Percentiles rank a stretch among this genome's conserved stretches.
Evolutionary conservation across 2,329 filamentous ascomycete species (phyloP).

Genomic region (Fusarium piperis): DNA sequence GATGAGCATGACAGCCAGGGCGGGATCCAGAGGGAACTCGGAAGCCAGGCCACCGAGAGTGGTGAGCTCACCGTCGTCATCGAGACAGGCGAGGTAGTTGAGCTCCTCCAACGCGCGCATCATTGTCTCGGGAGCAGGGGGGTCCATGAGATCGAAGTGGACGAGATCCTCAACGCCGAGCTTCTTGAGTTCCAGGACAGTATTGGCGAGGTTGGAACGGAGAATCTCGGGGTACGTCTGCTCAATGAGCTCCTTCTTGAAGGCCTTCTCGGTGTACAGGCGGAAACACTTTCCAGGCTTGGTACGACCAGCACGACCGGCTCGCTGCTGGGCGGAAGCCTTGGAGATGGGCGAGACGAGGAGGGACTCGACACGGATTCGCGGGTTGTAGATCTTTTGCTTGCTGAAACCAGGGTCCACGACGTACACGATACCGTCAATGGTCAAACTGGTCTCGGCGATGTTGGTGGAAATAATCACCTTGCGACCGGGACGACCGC

Average conservation of each 20-base stretch:
- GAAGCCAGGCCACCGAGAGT: slow-evolving; percentile 86
- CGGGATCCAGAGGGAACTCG: slow-evolving; percentile 93
- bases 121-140: slow-evolving; percentile 95
- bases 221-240: slow-evolving; percentile 97
- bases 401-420: slow-evolving; percentile 99
- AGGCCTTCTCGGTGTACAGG: slow-evolving; percentile 92
- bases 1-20: slow-evolving; percentile 97
- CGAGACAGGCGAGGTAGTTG: slow-evolving; percentile 95
- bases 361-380: slow-evolving; percentile 94
- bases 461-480: slow-evolving; percentile 97
- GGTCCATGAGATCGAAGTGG: slow-evolving; percentile 99
- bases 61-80: slow-evolving; percentile 95
- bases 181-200: slow-evolving; percentile 96
- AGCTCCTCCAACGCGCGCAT: slow-evolving; percentile 98
- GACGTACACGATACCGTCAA: slow-evolving; percentile 98
- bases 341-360: slow-evolving; percentile 98
- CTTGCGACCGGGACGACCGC: slow-evolving; percentile 90
- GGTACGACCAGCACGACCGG: slow-evolving; percentile 98
- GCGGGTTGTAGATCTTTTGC: slow-evolving; percentile 98
- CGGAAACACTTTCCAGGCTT: slow-evolving; percentile 98
- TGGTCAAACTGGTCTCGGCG: slow-evolving; percentile 95
- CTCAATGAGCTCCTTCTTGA: slow-evolving; percentile 98
- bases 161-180: slow-evolving; percentile 94
- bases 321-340: slow-evolving; percentile 94
- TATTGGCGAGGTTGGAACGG: slow-evolving; percentile 92